Evolutionary conservation across 179 eudicot species (phyloP).

Genomic region (Nepenthes alata): DNA sequence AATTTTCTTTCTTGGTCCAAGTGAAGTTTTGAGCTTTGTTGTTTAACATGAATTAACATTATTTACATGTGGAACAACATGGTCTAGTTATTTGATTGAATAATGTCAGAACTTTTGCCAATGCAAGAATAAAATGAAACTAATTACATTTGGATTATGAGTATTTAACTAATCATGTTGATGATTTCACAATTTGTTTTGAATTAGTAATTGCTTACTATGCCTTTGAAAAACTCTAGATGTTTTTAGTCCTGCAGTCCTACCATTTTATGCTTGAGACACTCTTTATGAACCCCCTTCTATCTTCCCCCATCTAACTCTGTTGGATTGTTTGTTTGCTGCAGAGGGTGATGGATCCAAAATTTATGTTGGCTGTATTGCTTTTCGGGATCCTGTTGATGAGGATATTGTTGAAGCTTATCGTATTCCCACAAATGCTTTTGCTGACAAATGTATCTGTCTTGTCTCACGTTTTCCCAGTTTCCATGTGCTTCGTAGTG

Average conservation of each 20-base stretch:
- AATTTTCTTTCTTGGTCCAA: too few species aligned
- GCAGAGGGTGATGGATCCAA: conserved; percentile 99
- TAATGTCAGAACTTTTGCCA: too few species aligned
- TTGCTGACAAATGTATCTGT: conserved; percentile 95
- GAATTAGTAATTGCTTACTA: too few species aligned
- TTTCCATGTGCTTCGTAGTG: conserved; percentile 58
- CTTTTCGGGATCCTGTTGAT: conserved; percentile 82
- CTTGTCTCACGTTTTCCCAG: conserved; percentile 83
- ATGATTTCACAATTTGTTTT: too few species aligned
- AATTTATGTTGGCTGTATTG: conserved; percentile 85
- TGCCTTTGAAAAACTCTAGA: neutral
- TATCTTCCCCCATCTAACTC: neutral
- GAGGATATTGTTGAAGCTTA: conserved; percentile 83
- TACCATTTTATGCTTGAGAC: neutral
- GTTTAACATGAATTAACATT: too few species aligned
- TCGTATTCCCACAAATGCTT: conserved; percentile 56
- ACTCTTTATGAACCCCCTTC: neutral
- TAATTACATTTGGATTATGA: too few species aligned
- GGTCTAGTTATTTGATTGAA: too few species aligned
- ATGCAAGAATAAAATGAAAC: too few species aligned
- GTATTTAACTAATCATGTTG: too few species aligned
- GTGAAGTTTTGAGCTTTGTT: too few species aligned
- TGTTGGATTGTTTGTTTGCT: conserved; percentile 8
- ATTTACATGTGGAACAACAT: too few species aligned
- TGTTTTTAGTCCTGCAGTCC: neutral